These are phyloP conservation scores for Fagus crenata DNA, from an alignment of 306 rosid species.

Conservation along the genomic window DNA sequence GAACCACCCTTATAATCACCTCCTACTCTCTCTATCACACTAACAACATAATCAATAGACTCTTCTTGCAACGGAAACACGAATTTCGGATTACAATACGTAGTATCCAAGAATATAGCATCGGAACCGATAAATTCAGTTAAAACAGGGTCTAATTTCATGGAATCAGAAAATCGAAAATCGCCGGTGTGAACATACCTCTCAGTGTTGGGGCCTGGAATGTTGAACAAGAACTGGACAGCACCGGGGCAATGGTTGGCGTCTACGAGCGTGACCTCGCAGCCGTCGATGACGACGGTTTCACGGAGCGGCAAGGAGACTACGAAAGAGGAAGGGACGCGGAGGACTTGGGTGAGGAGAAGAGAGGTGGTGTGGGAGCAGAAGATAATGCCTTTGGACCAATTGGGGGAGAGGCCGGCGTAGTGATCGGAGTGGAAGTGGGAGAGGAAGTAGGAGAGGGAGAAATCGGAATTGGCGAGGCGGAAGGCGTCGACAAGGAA, in stretches of 20 bases:
- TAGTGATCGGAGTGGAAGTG: conserved; percentile 97
- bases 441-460: conserved; percentile 81
- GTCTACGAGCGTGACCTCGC: conserved; percentile 52
- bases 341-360: conserved; percentile 55
- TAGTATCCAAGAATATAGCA: conserved; percentile 75
- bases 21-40: conserved; percentile 40
- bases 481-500: conserved; percentile 82
- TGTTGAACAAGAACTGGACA: conserved; percentile 68
- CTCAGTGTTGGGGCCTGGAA: conserved; percentile 38
- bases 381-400: conserved; percentile 73
- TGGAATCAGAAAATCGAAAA: conserved; percentile 59
- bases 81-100: conserved; percentile 83
- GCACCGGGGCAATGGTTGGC: conserved; percentile 96
- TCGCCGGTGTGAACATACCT: conserved; percentile 92
- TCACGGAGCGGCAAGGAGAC: conserved; percentile 50
- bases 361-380: conserved; percentile 65
- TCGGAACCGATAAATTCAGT: conserved; percentile 57
- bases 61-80: conserved; percentile 73
- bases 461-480: conserved; percentile 45
- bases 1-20: conserved; percentile 26
- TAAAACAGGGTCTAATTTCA: conserved; percentile 47
- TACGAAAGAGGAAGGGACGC: conserved; percentile 47
- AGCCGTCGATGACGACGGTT: conserved; percentile 51
- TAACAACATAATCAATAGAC: conserved; percentile 59
- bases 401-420: conserved; percentile 60